These are phyloP conservation scores for Pythium apleroticum DNA, from an alignment of 352 stramenopile species.

Conservation along the genomic window DNA sequence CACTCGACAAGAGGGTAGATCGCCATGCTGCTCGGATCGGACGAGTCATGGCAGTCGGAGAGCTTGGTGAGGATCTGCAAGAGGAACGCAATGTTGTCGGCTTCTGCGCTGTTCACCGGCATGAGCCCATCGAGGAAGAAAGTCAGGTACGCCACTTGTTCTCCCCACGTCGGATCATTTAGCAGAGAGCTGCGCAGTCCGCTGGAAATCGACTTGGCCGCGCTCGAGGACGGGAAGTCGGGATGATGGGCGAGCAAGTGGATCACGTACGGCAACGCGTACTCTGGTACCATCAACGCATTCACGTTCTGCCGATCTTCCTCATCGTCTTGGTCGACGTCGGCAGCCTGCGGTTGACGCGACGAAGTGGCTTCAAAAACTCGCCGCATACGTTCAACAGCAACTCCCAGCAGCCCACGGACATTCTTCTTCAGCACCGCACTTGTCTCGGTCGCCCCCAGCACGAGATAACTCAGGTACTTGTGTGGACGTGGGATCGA, in stretches of 20 bases:
- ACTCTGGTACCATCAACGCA: conserved; percentile 83
- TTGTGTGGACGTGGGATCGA: conserved; percentile 67
- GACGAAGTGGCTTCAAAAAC: conserved; percentile 61
- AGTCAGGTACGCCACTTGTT: conserved; percentile 52
- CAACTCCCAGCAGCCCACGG: conserved; percentile 43
- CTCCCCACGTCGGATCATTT: conserved; percentile 42
- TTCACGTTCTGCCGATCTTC: conserved; percentile 29
- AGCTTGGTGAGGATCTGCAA: conserved; percentile 81
- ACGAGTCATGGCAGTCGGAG: conserved; percentile 66
- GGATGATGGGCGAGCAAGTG: conserved; percentile 82
- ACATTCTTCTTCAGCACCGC: conserved; percentile 55
- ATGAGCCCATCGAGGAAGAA: conserved; percentile 82
- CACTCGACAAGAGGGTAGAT: conserved; percentile 74
- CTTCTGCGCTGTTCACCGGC: conserved; percentile 42
- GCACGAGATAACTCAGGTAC: conserved; percentile 73
- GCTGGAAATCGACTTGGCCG: conserved; percentile 31
- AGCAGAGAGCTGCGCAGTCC: conserved; percentile 36
- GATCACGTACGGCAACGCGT: conserved; percentile 76
- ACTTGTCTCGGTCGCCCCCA: conserved; percentile 60
- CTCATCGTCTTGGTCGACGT: conserved; percentile 23
- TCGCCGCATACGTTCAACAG: conserved; percentile 75
- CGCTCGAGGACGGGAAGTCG: conserved; percentile 45
- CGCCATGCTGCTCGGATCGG: conserved; percentile 33
- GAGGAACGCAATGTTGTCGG: conserved; percentile 86
- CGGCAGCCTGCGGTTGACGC: conserved; percentile 7